A percentile compares a stretch with the other conserved stretches of the same genome.
Evolutionary conservation across 345 rosid species (phyloP).

Genomic region (Abelmoschus esculentus): DNA sequence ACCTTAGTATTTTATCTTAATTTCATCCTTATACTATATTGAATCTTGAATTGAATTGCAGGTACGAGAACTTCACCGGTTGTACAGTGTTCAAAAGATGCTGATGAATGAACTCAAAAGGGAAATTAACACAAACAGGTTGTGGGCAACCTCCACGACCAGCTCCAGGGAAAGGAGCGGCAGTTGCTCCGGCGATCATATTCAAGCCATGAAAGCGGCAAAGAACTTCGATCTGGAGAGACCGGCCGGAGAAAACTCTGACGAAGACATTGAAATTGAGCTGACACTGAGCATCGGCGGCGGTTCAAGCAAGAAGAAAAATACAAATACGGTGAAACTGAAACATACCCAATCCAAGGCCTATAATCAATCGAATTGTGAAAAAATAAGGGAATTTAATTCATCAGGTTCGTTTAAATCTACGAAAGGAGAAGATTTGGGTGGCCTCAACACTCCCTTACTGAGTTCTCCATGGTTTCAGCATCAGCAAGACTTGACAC

Average conservation of each 20-base stretch:
- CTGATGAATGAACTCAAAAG: slow-evolving; percentile 54
- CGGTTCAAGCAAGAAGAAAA: slow-evolving; percentile 18
- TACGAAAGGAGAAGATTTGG: slow-evolving; percentile 33
- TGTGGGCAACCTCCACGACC: slow-evolving; percentile 15
- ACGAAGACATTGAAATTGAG: slow-evolving; percentile 50
- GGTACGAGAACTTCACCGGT: slow-evolving; percentile 78
- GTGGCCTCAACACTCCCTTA: slow-evolving; percentile 44
- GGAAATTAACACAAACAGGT: slow-evolving; percentile 28
- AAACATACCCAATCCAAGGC: not conserved
- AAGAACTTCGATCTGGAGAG: slow-evolving; percentile 42
- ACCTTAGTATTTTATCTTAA: no score
- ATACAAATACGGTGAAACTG: not conserved
- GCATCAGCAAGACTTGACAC: slow-evolving; percentile 39
- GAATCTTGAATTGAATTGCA: slow-evolving; percentile 21
- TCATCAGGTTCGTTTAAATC: slow-evolving; percentile 25
- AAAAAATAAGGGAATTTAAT: slow-evolving; percentile 17
- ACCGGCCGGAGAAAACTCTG: slow-evolving; percentile 19
- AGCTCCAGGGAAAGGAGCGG: slow-evolving; percentile 45
- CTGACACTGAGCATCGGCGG: slow-evolving; percentile 69
- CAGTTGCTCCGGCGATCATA: slow-evolving; percentile 32
- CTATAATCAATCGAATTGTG: not conserved
- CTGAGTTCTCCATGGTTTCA: slow-evolving; percentile 67
- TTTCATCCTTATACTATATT: no score
- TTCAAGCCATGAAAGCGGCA: slow-evolving; percentile 9
- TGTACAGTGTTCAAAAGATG: slow-evolving; percentile 58